These are phyloP conservation scores for Ammopiptanthus mongolicus DNA, from an alignment of 306 rosid species.

Conservation along the genomic window DNA sequence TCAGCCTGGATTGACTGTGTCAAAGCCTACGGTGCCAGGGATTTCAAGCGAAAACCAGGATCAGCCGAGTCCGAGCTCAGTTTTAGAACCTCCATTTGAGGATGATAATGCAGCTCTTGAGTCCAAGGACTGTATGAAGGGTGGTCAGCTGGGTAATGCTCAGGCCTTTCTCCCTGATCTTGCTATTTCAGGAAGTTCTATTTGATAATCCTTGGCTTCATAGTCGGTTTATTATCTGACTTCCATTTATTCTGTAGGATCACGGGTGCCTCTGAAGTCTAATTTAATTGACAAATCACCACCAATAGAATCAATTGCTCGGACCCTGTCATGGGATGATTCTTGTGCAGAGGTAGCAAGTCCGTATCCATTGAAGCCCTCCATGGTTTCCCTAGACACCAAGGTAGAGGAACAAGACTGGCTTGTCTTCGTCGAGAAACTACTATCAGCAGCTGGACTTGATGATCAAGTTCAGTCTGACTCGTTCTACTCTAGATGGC, in stretches of 20 bases:
- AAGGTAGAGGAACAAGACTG: conserved; percentile 64
- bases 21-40: conserved; percentile 48
- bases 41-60: conserved; percentile 59
- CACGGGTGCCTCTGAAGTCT: conserved; percentile 41
- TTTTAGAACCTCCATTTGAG: conserved; percentile 73
- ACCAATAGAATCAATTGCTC: conserved; percentile 85
- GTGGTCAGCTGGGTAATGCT: conserved; percentile 51
- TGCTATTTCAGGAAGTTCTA: conserved; percentile 3
- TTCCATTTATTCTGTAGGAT: conserved; percentile 40
- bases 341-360: conserved; percentile 59
- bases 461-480: conserved; percentile 47
- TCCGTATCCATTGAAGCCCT: conserved; percentile 47
- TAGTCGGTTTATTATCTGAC: not conserved
- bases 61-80: conserved; percentile 95
- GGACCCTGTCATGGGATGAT: conserved; percentile 83
- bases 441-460: conserved; percentile 65
- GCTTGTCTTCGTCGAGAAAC: conserved; percentile 50
- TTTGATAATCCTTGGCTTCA: not conserved
- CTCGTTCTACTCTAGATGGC: conserved; percentile 58
- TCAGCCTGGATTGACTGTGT: conserved; percentile 44
- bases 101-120: conserved; percentile 53
- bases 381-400: conserved; percentile 38
- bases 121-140: conserved; percentile 42
- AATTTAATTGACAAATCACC: conserved; percentile 97
- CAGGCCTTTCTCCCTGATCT: not conserved